Evolutionary conservation across 305 asterid species (phyloP).

Genomic region (Plantago coronopus): DNA sequence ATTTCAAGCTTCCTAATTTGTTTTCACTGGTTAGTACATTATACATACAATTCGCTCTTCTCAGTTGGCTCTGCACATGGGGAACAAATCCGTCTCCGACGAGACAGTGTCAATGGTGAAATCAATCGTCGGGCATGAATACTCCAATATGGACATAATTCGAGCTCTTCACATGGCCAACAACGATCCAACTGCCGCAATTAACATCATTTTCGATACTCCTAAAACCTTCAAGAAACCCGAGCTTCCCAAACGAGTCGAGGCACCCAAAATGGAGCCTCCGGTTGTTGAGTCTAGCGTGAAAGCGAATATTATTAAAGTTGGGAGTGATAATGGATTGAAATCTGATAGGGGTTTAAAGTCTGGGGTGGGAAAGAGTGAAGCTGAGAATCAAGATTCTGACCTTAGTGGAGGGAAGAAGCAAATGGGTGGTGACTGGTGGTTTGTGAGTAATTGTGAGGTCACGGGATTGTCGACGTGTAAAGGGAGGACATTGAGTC

Average conservation of each 20-base stretch:
- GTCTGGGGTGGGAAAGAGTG: slow-evolving; percentile 24
- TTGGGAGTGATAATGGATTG: slow-evolving; percentile 19
- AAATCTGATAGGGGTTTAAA: slow-evolving; percentile 26
- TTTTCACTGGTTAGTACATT: background rate
- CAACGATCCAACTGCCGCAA: slow-evolving; percentile 86
- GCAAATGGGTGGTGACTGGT: slow-evolving; percentile 67
- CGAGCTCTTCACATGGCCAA: slow-evolving; percentile 98
- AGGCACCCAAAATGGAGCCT: slow-evolving; percentile 24
- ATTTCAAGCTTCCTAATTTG: no score
- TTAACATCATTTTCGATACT: slow-evolving; percentile 79
- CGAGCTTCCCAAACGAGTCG: slow-evolving; percentile 27
- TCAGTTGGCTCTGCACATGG: slow-evolving; percentile 37
- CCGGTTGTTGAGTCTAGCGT: slow-evolving; percentile 17
- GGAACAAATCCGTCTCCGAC: slow-evolving; percentile 55
- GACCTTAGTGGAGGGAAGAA: slow-evolving; percentile 25
- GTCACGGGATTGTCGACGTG: slow-evolving; percentile 81
- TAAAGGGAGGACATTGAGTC: slow-evolving; percentile 69
- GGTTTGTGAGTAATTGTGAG: slow-evolving; percentile 75
- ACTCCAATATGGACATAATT: slow-evolving; percentile 75
- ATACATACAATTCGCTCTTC: background rate
- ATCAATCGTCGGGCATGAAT: slow-evolving; percentile 69
- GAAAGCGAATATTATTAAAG: slow-evolving; percentile 16
- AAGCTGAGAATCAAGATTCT: slow-evolving; percentile 25
- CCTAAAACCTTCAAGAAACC: slow-evolving; percentile 48
- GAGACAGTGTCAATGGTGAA: slow-evolving; percentile 70